Conservation (phyloP, 495 filamentous ascomycete genomes). For the Tuber magnatum region DNA sequence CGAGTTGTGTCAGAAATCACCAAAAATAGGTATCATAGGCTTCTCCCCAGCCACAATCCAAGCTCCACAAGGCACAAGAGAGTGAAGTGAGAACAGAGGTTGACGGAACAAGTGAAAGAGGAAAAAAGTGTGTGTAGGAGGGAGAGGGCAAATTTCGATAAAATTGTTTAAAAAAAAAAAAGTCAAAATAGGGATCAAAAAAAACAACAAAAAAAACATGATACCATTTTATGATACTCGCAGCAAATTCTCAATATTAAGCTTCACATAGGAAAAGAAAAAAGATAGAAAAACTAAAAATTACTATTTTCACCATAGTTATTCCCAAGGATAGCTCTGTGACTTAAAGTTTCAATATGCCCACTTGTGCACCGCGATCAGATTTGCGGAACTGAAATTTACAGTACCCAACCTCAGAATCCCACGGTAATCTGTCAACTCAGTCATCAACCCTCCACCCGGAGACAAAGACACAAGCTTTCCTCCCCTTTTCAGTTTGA, state of each 20-base stretch:
- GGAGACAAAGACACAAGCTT: background rate
- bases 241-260: background rate
- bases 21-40: slow-evolving; percentile 19
- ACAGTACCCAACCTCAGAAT: background rate
- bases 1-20: background rate
- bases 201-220: too few relatives aligned
- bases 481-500: background rate
- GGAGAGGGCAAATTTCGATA: background rate
- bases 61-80: background rate
- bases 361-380: background rate
- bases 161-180: too few relatives aligned
- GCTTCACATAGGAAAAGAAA: background rate
- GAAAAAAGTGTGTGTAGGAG: background rate
- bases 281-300: background rate
- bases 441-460: background rate
- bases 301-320: background rate
- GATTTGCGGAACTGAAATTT: background rate
- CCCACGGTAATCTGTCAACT: background rate
- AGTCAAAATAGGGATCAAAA: too few relatives aligned
- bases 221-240: background rate
- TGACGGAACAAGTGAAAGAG: background rate
- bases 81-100: background rate
- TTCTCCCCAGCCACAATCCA: slow-evolving; percentile 19
- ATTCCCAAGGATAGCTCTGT: background rate
- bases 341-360: background rate